A percentile compares a stretch with the other conserved stretches of the same genome.
These are phyloP conservation scores for Backusella morwellensis DNA, from an alignment of 192 early-diverging fungal genomes.

Conservation along the genomic window DNA sequence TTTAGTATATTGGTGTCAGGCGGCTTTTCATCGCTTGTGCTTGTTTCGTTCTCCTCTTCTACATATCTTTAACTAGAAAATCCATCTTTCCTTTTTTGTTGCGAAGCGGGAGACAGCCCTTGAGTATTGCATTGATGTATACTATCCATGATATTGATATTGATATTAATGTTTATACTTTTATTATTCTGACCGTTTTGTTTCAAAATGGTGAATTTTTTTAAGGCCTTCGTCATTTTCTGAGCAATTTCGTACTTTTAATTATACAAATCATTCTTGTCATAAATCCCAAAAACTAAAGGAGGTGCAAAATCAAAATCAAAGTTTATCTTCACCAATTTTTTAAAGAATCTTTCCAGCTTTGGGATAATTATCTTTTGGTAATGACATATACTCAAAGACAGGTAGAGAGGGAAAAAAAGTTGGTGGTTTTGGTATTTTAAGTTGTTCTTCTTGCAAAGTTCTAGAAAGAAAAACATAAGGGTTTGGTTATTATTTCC, in stretches of 20 bases:
- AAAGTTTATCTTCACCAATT: not conserved
- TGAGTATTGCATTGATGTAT: not conserved
- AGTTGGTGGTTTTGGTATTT: not conserved
- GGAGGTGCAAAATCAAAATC: not conserved
- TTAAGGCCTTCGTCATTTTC: not conserved
- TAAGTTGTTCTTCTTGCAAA: not conserved
- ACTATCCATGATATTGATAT: not conserved
- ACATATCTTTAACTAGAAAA: not conserved
- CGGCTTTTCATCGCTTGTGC: not conserved
- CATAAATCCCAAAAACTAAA: not conserved
- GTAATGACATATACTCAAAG: not conserved
- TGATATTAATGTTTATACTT: not conserved
- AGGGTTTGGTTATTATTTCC: not conserved
- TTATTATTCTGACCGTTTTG: not conserved
- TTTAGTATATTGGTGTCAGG: conserved; percentile 1
- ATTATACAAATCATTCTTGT: not conserved
- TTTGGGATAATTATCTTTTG: not conserved
- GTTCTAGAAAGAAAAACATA: not conserved
- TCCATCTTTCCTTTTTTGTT: not conserved
- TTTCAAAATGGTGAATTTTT: not conserved
- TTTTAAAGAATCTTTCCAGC: not conserved
- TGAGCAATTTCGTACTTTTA: not conserved
- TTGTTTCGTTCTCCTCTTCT: not conserved
- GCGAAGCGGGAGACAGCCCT: not conserved
- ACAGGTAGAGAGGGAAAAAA: not conserved